Conservation (phyloP, 169 alveolate species). For the Plasmodium cynomolgi region DNA sequence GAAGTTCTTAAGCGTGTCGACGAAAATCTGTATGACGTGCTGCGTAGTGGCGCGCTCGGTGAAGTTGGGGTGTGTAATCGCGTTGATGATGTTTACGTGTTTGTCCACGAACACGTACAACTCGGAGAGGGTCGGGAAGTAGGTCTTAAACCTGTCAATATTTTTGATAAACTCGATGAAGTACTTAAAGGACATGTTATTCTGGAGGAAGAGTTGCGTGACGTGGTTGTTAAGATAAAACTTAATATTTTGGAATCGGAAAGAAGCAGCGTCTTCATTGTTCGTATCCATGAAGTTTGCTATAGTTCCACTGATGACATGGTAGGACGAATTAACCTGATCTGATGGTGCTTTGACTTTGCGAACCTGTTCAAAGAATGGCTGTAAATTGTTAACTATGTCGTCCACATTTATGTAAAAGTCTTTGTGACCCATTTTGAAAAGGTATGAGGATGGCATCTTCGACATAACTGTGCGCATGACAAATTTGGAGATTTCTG, state of each 20-base stretch:
- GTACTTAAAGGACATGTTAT: constrained; percentile 33
- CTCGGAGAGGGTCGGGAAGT: constrained; percentile 55
- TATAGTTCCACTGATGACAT: neutral
- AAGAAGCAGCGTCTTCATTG: neutral
- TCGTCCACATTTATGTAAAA: neutral
- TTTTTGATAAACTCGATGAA: constrained; percentile 11
- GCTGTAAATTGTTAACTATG: neutral
- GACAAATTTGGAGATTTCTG: constrained; percentile 38
- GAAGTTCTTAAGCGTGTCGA: neutral
- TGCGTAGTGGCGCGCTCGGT: constrained; percentile 7
- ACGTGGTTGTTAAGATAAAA: constrained; percentile 22
- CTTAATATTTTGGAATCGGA: neutral
- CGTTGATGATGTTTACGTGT: constrained; percentile 26
- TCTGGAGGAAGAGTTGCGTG: constrained; percentile 12
- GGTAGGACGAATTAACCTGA: neutral
- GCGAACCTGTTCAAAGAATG: neutral
- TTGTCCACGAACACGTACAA: constrained; percentile 32
- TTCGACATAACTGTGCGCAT: neutral
- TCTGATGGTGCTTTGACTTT: neutral
- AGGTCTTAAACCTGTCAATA: constrained; percentile 24
- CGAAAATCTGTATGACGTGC: neutral
- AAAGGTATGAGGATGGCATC: constrained; percentile 18
- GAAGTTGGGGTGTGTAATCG: neutral
- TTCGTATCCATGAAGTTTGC: neutral
- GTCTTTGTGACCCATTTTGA: neutral